phyloP scores from a whole-genome alignment of 2,329 filamentous ascomycete species.

The Keithomyces neogunnii region DNA sequence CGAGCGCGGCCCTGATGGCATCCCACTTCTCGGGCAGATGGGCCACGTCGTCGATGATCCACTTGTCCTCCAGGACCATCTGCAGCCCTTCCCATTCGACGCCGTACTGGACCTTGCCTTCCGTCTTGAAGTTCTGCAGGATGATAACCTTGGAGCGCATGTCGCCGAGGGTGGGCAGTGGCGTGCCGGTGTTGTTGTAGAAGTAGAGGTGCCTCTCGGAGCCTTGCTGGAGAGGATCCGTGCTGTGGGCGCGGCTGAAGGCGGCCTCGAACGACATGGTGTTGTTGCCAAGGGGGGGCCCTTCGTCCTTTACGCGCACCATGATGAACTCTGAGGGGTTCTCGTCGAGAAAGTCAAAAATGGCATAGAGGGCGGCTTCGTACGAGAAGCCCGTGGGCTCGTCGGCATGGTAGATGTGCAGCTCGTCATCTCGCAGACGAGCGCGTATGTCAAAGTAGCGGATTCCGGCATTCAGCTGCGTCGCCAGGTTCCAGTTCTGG shows the following conservation, averaged over 20 bases:
- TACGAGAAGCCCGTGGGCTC: constrained; percentile 37
- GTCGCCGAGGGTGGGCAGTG: constrained; percentile 35
- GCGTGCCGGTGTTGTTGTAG: constrained; percentile 17
- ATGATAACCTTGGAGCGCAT: constrained; percentile 38
- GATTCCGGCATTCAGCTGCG: constrained; percentile 37
- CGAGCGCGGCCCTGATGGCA: constrained; percentile 32
- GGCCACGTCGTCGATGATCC: constrained; percentile 33
- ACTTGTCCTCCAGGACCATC: constrained; percentile 39
- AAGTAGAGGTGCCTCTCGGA: constrained; percentile 27
- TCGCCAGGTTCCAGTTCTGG: constrained; percentile 36
- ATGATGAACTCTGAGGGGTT: constrained; percentile 38
- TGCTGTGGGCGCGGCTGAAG: constrained; percentile 31
- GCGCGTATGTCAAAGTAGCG: constrained; percentile 42
- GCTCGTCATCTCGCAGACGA: constrained; percentile 30
- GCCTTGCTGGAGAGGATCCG: constrained; percentile 26
- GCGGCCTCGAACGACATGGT: constrained; percentile 36
- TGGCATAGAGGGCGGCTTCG: constrained; percentile 31
- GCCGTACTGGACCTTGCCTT: constrained; percentile 24
- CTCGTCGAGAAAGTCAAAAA: constrained; percentile 36
- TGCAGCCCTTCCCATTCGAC: constrained; percentile 34
- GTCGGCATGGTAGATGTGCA: constrained; percentile 39
- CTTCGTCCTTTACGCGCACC: constrained; percentile 43
- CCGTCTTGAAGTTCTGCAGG: constrained; percentile 31
- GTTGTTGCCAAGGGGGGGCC: constrained; percentile 23
- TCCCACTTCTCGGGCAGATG: constrained; percentile 39